Conservation (phyloP, 75 land plant species). For the Chamaecyparis obtusa region DNA sequence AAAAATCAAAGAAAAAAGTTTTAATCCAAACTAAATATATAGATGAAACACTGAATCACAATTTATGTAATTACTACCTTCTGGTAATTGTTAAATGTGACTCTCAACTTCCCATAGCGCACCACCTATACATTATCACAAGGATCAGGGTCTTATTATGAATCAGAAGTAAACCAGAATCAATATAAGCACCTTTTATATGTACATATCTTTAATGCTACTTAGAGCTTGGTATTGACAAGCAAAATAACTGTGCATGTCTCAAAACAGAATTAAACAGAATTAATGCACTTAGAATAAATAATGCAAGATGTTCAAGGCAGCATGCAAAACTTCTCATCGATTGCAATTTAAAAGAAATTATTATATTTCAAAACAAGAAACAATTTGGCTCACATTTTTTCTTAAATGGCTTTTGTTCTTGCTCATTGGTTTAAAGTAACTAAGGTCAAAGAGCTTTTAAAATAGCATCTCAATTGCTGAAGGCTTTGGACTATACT, state of each 20-base stretch:
- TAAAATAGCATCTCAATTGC: background rate
- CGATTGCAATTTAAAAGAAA: background rate
- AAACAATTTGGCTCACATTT: background rate
- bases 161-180: background rate
- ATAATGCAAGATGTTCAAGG: background rate
- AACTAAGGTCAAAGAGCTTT: background rate
- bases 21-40: background rate
- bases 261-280: background rate
- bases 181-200: background rate
- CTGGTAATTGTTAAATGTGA: slow-evolving; percentile 32
- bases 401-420: background rate
- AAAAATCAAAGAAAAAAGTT: background rate
- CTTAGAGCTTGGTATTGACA: background rate
- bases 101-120: slow-evolving; percentile 41
- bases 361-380: background rate
- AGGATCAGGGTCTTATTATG: background rate
- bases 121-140: slow-evolving; percentile 31
- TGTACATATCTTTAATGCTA: background rate
- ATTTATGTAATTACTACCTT: slow-evolving; percentile 21
- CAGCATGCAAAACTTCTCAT: background rate
- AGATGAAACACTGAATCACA: background rate
- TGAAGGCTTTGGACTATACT: background rate
- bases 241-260: background rate
- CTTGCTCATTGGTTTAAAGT: background rate
- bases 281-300: background rate